Base-by-base conservation (phyloP, 345 rosid genomes). In the Corymbia maculata region DNA sequence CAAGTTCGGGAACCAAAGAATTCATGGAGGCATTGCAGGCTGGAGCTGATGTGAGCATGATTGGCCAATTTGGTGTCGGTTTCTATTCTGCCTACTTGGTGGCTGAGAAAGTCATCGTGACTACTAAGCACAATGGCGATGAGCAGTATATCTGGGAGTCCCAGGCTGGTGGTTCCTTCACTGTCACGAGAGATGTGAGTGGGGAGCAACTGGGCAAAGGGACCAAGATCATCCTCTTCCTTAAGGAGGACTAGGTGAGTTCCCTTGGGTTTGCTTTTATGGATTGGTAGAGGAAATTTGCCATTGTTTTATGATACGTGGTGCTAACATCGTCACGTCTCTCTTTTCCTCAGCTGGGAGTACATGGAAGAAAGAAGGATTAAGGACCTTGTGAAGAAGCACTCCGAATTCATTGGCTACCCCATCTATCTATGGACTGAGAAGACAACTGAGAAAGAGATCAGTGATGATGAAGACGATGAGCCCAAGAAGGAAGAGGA, bases 11-110 rank as follows among this genome's bases (percentile, higher is more conserved):
- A 7, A 93, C 93, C 42, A 93, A 93, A 87, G 94, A 91, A 82
- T 93, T 93, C 44, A 93, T 93, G 94, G 94, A 93, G 90, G 94
- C 94, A 79, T 85, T 91, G 92, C 94, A 93, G 89, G 94, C 94
- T 17, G 94, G 94, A 22, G 93, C 93, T 13, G 94, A 93, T 88
- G 93, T 93, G 15, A 93, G 94, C 87, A 93, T 93, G 94, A 93
- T 93, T 45, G 93, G 94, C 22, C 94, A 93, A 87, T 93, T 93
- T 75, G 94, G 94, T 61, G 94, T 93, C 6, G 94, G 94, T 30
- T 93, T 93, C 91, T 93, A 93, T 75, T 93, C 92, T 45, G 93
- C 94, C 4, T 93, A 93, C 52, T 92, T 93, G 13, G 94, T 93
- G 16, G 94, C 93, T 1, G 94, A 93, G 89, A 93, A 88, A 87